Evolutionary conservation across 306 rosid genomes (phyloP), one percentile per base, ranked within the genome.

Genomic region (Trifolium dubium): DNA sequence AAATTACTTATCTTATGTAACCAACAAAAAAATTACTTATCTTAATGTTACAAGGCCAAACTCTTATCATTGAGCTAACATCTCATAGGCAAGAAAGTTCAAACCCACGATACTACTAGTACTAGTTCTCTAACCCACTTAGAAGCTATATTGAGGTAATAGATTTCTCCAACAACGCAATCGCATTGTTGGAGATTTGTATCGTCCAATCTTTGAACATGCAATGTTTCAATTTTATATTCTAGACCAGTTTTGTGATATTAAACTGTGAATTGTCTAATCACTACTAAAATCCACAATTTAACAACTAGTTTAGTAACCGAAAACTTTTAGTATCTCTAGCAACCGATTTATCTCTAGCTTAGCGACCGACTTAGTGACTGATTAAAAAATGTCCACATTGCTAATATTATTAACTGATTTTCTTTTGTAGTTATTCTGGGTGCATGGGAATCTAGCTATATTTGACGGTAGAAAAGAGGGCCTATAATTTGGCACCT

Each of bases 381-480:
- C 14, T 10, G 4, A 9, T 41, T 0, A 12, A 41, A 41, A 41
- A 41, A 41, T 41, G 14, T 41, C 13, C 47, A 10, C 47, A 10
- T 3, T 0, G 14, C 3, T 41, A 41, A 41, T 10, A 41, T 41
- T 41, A 41, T 13, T 13, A 4, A 9, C 11, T 0, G 3, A 41
- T 10, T 41, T 8, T 8, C 10, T 41, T 41, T 9, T 41, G 43
- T 41, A 10, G 47, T 10, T 41, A 44, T 12, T 12, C 6, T 1
- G 5, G 28, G 62, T 55, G 34, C n/a, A 10, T 55, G 35, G 64
- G 64, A 58, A 58, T 58, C 64, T 29, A 58, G 37, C 64, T 29
- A 77, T 49, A 67, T 51, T 70, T 71, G 51, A 78, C 17, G 31
- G 72, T 41, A 35, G 65, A 70, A 77, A 69, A 61, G 46, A 67